Evolutionary conservation across 331 rosid species (phyloP), one percentile per base, ranked within the genome.

Genomic region (Telfairia occidentalis): DNA sequence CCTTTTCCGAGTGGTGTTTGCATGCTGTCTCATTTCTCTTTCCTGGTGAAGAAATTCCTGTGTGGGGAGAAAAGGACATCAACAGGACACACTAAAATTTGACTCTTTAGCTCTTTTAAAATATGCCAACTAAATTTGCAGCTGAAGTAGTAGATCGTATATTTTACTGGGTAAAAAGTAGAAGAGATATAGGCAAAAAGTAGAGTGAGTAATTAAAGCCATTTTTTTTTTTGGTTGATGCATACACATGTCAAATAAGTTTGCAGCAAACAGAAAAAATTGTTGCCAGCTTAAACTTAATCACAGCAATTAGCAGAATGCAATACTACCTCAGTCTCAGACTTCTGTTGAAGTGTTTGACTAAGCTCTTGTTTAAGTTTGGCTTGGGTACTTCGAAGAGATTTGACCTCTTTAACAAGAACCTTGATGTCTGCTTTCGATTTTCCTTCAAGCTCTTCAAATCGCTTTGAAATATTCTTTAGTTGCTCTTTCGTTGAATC

Each of bases 351-450:
- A 29, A 72, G 82, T 5, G 89, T 76, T 77, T 81, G 88, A 78
- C 83, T 72, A 65, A 90, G 67, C 69, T 74, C 77, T n/a, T 74
- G 54, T 55, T 74, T 74, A 54, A 74, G 67, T 74, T 55, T 55
- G 50, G 52, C 65, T 37, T 74, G 66, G 26, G 53, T 74, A 55
- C 77, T 74, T 24, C 77, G 67, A 74, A 74, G 65, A 35, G 77
- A 54, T 74, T 74, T 74, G n/a, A 95, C 97, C 85, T 95, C 99
- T 85, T 90, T 95, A 81, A 95, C 92, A 82, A 95, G 90, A 52
- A 95, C 84, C 86, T 89, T 95, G 35, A 91, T 83, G 78, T 95
- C 99, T 42, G 94, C 96, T 83, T 89, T 92, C 32, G 99, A 95
- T 75, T 90, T 95, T 42, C 88, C 89, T 84, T 92, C 97, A 71